Evolutionary conservation across 176 grass and related monocot genomes (phyloP).

Genomic region (Carex cristatella): DNA sequence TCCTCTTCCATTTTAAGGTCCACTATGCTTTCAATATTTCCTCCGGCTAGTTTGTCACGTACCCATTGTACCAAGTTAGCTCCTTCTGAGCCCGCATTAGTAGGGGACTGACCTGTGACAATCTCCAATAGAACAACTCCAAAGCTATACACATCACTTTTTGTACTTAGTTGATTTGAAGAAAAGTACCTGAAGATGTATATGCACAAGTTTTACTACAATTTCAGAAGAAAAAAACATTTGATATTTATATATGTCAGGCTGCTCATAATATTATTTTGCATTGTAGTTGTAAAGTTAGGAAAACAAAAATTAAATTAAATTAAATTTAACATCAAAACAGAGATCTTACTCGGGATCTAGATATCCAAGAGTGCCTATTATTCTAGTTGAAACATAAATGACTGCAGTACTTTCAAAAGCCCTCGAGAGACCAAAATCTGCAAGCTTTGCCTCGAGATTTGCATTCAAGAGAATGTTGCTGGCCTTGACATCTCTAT

Average conservation of each 20-base stretch:
- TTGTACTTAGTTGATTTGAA: constrained; percentile 26
- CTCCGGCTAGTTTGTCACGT: constrained; percentile 16
- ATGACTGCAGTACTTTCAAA: neutral
- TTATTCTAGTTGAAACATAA: neutral
- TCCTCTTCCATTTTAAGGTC: constrained; percentile 30
- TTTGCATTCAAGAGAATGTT: neutral
- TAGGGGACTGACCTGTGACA: constrained; percentile 29
- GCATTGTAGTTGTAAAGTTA: too few relatives aligned
- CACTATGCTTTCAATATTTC: constrained; percentile 37
- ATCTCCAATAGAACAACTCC: constrained; percentile 41
- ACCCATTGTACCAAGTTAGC: constrained; percentile 28
- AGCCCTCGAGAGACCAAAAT: neutral
- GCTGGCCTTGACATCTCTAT: constrained; percentile 10
- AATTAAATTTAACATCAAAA: too few relatives aligned
- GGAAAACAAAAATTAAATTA: too few relatives aligned
- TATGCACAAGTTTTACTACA: too few relatives aligned
- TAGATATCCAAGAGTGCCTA: neutral
- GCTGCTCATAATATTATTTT: too few relatives aligned
- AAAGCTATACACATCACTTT: constrained; percentile 48
- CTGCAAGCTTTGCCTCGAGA: constrained; percentile 4
- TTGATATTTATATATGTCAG: too few relatives aligned
- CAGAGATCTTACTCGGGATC: neutral
- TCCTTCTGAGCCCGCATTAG: neutral
- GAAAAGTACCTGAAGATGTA: constrained; percentile 23
- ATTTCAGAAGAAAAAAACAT: too few relatives aligned